Conservation (phyloP, 2,329 filamentous ascomycete genomes). For the Colletotrichum karsti region DNA sequence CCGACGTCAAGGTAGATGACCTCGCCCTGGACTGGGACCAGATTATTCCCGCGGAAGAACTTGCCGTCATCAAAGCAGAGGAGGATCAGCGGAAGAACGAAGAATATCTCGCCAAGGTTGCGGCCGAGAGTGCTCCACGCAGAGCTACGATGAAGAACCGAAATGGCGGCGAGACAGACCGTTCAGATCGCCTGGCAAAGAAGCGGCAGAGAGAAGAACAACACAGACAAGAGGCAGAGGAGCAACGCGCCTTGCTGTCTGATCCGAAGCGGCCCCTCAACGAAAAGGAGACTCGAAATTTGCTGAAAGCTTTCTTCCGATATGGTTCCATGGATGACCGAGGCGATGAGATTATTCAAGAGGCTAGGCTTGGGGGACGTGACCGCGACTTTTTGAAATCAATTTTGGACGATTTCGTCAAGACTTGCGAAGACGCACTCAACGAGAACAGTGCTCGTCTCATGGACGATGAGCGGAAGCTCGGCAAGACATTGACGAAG, state of each 20-base stretch:
- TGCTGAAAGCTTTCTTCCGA: conserved; percentile 89
- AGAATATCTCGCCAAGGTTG: conserved; percentile 80
- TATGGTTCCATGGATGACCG: conserved; percentile 92
- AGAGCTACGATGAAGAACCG: conserved; percentile 71
- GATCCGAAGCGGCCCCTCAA: conserved; percentile 91
- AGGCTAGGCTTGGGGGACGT: conserved; percentile 84
- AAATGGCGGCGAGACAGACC: conserved; percentile 63
- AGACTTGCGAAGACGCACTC: conserved; percentile 64
- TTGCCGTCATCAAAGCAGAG: conserved; percentile 88
- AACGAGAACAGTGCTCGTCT: conserved; percentile 76
- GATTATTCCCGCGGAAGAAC: conserved; percentile 93
- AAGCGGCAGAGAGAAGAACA: conserved; percentile 71
- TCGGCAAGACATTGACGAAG: conserved; percentile 86
- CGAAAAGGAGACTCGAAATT: conserved; percentile 91
- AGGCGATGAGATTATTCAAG: conserved; percentile 84
- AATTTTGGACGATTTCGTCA: conserved; percentile 79
- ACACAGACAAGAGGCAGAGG: conserved; percentile 79
- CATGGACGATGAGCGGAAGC: conserved; percentile 82
- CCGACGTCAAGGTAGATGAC: conserved; percentile 93
- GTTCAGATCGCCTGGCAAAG: conserved; percentile 71
- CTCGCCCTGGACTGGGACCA: conserved; percentile 91
- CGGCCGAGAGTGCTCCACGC: conserved; percentile 87
- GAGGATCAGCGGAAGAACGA: conserved; percentile 87
- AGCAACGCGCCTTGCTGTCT: conserved; percentile 75
- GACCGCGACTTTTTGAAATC: conserved; percentile 82